phyloP scores from a whole-genome alignment of 345 rosid genomes.

The Barbarea vulgaris region DNA sequence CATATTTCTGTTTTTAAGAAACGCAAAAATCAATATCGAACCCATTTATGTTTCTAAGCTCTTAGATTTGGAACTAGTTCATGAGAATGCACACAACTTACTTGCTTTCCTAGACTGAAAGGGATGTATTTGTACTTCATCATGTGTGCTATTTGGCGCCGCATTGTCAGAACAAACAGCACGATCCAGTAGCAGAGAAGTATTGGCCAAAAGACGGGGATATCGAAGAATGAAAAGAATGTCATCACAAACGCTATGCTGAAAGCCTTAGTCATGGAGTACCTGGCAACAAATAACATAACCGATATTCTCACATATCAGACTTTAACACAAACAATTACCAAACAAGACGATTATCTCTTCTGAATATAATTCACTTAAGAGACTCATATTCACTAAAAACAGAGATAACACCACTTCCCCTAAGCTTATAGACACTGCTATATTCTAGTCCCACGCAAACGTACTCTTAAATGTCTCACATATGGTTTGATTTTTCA shows the following conservation, averaged over 20 bases:
- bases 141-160: constrained; percentile 82
- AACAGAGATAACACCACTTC: background rate
- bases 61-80: too few species aligned
- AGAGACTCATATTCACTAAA: background rate
- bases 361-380: background rate
- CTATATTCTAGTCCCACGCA: background rate
- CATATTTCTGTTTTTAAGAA: constrained; percentile 45
- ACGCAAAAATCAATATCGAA: background rate
- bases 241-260: constrained; percentile 77
- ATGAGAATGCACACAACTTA: too few species aligned
- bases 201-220: constrained; percentile 92
- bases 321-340: background rate
- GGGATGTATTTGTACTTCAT: constrained; percentile 84
- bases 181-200: constrained; percentile 77
- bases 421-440: background rate
- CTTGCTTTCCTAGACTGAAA: too few species aligned
- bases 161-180: constrained; percentile 76
- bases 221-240: constrained; percentile 77
- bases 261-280: constrained; percentile 77
- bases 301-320: background rate
- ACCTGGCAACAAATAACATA: constrained; percentile 50
- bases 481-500: background rate
- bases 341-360: background rate
- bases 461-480: background rate
- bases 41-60: too few species aligned